Evolutionary conservation across 2,329 filamentous ascomycete genomes (phyloP).

Genomic region (Sporothrix phasma): DNA sequence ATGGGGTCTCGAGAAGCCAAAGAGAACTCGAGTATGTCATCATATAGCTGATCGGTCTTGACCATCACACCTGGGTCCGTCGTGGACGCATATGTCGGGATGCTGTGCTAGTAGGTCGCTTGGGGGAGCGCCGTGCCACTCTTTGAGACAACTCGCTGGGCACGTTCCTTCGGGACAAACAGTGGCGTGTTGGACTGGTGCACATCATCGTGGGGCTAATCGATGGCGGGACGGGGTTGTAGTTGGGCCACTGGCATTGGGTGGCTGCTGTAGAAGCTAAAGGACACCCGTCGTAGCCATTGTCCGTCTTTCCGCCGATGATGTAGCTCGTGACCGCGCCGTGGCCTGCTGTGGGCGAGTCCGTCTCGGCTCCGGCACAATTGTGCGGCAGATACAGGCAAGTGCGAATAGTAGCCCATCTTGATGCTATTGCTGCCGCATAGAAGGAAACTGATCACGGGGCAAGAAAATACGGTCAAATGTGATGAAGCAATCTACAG

Average conservation of each 20-base stretch:
- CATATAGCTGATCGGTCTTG: no score
- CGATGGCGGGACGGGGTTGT: conserved; percentile 43
- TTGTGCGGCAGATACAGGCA: no score
- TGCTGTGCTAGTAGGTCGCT: conserved; percentile 32
- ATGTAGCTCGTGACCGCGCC: conserved; percentile 26
- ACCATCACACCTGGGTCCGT: conserved; percentile 35
- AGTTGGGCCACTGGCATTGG: conserved; percentile 45
- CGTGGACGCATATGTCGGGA: conserved; percentile 36
- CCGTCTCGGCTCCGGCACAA: no score
- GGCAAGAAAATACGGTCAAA: no score
- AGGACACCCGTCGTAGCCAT: conserved; percentile 39
- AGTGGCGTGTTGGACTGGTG: conserved; percentile 42
- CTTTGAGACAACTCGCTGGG: conserved; percentile 42
- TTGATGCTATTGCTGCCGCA: no score
- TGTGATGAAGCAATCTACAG: no score
- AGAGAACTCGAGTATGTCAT: no score
- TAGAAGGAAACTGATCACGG: no score
- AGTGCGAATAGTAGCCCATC: no score
- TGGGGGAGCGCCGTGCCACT: conserved; percentile 35
- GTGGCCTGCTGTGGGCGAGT: conserved; percentile 27
- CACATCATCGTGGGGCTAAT: conserved; percentile 42
- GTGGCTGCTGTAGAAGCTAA: conserved; percentile 40
- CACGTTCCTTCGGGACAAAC: conserved; percentile 49
- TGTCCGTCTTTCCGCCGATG: conserved; percentile 23
- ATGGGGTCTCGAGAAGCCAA: background rate